phyloP scores from a whole-genome alignment of 208 protist genomes.

The Kentomonas sorsogonicus region DNA sequence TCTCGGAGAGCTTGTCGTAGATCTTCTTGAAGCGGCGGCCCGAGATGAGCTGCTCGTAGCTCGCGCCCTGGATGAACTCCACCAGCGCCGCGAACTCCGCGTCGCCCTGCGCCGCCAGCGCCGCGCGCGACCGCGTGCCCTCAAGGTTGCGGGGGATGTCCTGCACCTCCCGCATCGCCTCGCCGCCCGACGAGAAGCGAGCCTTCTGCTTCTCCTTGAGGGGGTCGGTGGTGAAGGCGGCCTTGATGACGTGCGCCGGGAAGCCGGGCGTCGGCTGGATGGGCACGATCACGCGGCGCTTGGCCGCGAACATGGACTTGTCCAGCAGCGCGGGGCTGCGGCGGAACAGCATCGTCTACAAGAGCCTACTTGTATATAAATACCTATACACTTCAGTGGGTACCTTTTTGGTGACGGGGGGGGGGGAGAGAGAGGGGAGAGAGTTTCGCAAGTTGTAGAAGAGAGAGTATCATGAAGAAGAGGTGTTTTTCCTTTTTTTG shows the following conservation, averaged over 20 bases:
- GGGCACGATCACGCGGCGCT: conserved; percentile 84
- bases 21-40: conserved; percentile 84
- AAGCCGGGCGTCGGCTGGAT: conserved; percentile 82
- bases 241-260: conserved; percentile 79
- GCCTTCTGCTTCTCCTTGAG: conserved; percentile 89
- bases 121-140: conserved; percentile 59
- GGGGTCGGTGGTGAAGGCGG: conserved; percentile 83
- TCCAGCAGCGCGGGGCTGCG: conserved; percentile 42
- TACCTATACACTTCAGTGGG: not conserved
- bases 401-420: not conserved
- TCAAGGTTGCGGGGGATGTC: conserved; percentile 80
- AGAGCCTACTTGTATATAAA: not conserved
- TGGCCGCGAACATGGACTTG: conserved; percentile 91
- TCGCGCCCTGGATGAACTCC: conserved; percentile 86
- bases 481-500: no score
- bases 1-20: conserved; percentile 80
- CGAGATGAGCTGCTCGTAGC: conserved; percentile 86
- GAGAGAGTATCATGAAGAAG: no score
- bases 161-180: conserved; percentile 84
- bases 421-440: no score
- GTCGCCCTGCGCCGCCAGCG: conserved; percentile 58
- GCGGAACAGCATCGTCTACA: conserved; percentile 27
- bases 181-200: conserved; percentile 77
- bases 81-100: conserved; percentile 78
- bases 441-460: no score